A percentile compares a stretch with the other conserved stretches of the same genome.
phyloP scores from a whole-genome alignment of 768 basidiomycete species.

The Leucogyrophana mollusca region DNA sequence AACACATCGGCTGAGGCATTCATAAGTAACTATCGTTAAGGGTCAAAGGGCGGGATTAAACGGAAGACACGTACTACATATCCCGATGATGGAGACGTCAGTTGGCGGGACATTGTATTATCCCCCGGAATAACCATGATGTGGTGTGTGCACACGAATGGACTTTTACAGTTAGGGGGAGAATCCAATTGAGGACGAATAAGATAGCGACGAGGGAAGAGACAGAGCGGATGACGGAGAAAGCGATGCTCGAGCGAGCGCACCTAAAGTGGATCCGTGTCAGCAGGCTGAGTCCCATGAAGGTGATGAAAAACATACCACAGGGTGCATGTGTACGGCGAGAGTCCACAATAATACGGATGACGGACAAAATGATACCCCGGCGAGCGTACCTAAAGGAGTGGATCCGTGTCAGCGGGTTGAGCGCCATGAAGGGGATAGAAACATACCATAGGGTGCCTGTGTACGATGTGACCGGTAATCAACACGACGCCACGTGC shows the following conservation, averaged over 20 bases:
- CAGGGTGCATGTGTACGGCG: too few relatives aligned
- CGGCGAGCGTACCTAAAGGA: conserved; percentile 41
- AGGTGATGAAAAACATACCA: too few relatives aligned
- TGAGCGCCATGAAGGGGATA: neutral
- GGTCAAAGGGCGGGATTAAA: conserved; percentile 2
- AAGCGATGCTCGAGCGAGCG: too few relatives aligned
- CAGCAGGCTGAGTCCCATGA: too few relatives aligned
- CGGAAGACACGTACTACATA: conserved; percentile 41
- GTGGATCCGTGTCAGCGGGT: neutral
- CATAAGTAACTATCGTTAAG: neutral
- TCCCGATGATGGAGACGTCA: conserved; percentile 50
- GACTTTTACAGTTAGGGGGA: conserved; percentile 17
- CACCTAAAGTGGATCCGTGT: too few relatives aligned
- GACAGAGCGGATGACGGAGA: conserved; percentile 20
- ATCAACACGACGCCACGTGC: neutral
- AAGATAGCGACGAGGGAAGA: conserved; percentile 23
- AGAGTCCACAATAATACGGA: conserved; percentile 52
- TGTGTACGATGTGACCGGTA: neutral
- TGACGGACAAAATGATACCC: conserved; percentile 54
- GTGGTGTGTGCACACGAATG: conserved; percentile 40
- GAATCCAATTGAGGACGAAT: conserved; percentile 27
- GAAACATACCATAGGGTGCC: neutral
- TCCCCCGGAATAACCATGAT: conserved; percentile 35
- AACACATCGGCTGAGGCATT: conserved; percentile 47
- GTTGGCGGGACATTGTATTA: conserved; percentile 41